These are phyloP conservation scores for Neoscytalidium dimidiatum DNA, from an alignment of 2,329 filamentous ascomycete species.

Conservation along the genomic window DNA sequence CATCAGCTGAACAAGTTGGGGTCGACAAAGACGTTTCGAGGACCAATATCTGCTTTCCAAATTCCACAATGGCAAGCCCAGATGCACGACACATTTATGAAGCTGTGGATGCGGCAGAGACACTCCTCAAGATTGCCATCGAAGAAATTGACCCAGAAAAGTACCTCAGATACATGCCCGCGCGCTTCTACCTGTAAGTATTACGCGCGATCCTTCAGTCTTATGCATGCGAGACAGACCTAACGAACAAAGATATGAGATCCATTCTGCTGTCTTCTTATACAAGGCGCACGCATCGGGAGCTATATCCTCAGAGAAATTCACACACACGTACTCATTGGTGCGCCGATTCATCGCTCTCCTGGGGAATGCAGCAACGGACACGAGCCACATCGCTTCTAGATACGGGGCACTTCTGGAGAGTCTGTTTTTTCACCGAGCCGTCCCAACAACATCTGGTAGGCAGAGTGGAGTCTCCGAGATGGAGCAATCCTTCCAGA, in stretches of 20 bases:
- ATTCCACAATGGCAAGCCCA: constrained; percentile 14
- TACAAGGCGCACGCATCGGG: constrained; percentile 18
- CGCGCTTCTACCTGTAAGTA: constrained; percentile 19
- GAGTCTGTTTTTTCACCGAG: background rate
- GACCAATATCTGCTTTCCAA: constrained; percentile 3
- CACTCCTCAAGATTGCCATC: constrained; percentile 16
- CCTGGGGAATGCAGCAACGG: background rate
- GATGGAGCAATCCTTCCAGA: background rate
- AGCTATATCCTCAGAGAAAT: background rate
- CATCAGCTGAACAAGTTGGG: background rate
- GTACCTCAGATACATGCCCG: constrained; percentile 14
- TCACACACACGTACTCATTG: background rate
- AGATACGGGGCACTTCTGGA: background rate
- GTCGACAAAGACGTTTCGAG: background rate
- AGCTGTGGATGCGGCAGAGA: constrained; percentile 16
- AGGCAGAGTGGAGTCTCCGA: background rate
- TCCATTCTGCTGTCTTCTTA: constrained; percentile 19
- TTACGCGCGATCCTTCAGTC: too few species aligned
- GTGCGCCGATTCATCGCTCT: background rate
- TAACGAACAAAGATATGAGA: background rate
- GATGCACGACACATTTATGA: constrained; percentile 18
- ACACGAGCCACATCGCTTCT: background rate
- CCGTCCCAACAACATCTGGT: background rate
- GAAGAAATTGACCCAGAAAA: constrained; percentile 13
- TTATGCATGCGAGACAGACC: background rate